These are phyloP conservation scores for Syzygium grande DNA, from an alignment of 345 rosid genomes.

Conservation along the genomic window DNA sequence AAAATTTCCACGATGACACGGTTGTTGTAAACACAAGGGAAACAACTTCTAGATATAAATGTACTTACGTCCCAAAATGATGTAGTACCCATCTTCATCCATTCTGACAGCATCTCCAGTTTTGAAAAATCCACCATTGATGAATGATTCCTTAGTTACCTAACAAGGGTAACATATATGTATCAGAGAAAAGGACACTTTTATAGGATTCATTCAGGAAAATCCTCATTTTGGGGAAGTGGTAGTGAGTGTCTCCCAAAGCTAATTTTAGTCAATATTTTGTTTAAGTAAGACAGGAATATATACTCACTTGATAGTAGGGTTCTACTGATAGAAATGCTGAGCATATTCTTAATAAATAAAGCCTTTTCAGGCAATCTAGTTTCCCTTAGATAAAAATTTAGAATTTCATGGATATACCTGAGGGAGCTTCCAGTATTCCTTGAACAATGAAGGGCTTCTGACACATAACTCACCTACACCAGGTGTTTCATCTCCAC, in stretches of 20 bases:
- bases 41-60: not conserved
- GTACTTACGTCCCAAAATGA: conserved; percentile 94
- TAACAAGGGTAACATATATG: not conserved
- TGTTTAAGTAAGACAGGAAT: not conserved
- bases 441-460: conserved; percentile 92
- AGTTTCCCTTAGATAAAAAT: not conserved
- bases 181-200: not conserved
- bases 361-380: not conserved
- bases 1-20: not conserved
- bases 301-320: not conserved
- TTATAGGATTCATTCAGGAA: not conserved
- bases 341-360: not conserved
- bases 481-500: conserved; percentile 33
- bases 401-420: conserved; percentile 13
- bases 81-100: conserved; percentile 78
- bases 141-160: conserved; percentile 76
- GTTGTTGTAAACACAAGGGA: not conserved
- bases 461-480: conserved; percentile 83
- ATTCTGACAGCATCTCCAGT: conserved; percentile 92
- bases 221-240: not conserved
- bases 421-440: conserved; percentile 96
- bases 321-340: not conserved
- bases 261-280: not conserved
- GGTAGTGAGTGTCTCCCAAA: not conserved
- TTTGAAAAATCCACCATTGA: conserved; percentile 86